Evolutionary conservation across 129 eudicot species (phyloP).

Genomic region (Arctium lappa): DNA sequence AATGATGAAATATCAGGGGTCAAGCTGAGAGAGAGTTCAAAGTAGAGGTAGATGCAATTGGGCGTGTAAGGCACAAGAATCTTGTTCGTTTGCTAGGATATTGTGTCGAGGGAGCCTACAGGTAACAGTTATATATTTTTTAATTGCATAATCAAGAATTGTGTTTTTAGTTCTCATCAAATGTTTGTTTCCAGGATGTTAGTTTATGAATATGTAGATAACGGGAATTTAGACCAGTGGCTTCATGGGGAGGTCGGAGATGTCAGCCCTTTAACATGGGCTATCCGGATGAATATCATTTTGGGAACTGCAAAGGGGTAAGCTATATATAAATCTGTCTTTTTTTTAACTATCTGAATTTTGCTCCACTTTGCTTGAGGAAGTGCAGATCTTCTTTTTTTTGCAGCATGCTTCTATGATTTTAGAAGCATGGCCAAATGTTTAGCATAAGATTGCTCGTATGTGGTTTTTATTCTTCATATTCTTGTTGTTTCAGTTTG

Average conservation of each 20-base stretch:
- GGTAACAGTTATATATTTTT: conserved; percentile 34
- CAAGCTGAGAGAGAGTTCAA: conserved; percentile 85
- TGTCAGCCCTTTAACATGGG: conserved; percentile 82
- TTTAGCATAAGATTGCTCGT: too few species aligned
- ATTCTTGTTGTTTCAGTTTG: conserved; percentile 43
- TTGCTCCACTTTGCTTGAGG: too few species aligned
- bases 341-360: background rate
- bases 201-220: conserved; percentile 83
- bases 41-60: conserved; percentile 82
- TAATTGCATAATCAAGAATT: background rate
- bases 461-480: background rate
- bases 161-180: background rate
- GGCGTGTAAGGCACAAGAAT: conserved; percentile 90
- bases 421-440: background rate
- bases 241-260: conserved; percentile 90
- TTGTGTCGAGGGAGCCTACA: conserved; percentile 84
- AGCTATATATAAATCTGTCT: background rate
- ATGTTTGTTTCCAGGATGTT: conserved; percentile 59
- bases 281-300: conserved; percentile 68
- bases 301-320: conserved; percentile 87
- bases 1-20: conserved; percentile 50
- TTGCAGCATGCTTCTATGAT: too few species aligned
- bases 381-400: too few species aligned
- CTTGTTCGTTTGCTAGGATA: conserved; percentile 82
- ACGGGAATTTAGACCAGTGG: conserved; percentile 90